Percentiles rank a stretch among this genome's conserved stretches.
Evolutionary conservation across 768 basidiomycete species (phyloP).

Genomic region (Strobilomyces dryophilus): DNA sequence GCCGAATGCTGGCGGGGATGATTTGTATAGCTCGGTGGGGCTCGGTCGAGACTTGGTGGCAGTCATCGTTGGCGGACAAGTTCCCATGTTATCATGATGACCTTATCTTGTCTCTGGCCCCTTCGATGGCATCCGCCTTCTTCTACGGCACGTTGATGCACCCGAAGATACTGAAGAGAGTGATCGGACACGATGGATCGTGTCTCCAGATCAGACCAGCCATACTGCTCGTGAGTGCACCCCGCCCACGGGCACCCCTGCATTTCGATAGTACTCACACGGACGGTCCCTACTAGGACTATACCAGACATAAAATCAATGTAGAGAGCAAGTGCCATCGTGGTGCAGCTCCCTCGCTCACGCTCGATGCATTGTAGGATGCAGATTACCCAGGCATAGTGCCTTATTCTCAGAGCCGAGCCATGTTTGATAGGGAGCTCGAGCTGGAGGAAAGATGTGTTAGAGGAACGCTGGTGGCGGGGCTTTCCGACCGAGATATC

Average conservation of each 20-base stretch:
- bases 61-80: not conserved
- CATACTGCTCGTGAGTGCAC: constrained; percentile 55
- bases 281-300: constrained; percentile 48
- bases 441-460: constrained; percentile 61
- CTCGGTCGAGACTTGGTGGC: not conserved
- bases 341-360: not conserved
- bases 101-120: not conserved
- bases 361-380: constrained; percentile 32
- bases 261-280: not conserved
- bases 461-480: constrained; percentile 73
- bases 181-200: constrained; percentile 64
- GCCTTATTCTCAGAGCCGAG: constrained; percentile 46
- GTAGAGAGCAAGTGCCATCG: constrained; percentile 29
- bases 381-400: constrained; percentile 86
- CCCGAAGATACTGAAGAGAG: constrained; percentile 72
- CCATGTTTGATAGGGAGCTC: constrained; percentile 49
- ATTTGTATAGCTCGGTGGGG: constrained; percentile 17
- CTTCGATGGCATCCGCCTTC: constrained; percentile 50
- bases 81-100: not conserved
- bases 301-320: constrained; percentile 78
- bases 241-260: not conserved
- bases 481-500: constrained; percentile 64
- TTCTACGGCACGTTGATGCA: constrained; percentile 93
- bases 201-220: constrained; percentile 71
- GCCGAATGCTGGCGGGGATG: constrained; percentile 47